Evolutionary conservation across 2,329 filamentous ascomycete genomes (phyloP), one percentile per base, ranked within the genome.

Genomic region (Sclerotinia minor): DNA sequence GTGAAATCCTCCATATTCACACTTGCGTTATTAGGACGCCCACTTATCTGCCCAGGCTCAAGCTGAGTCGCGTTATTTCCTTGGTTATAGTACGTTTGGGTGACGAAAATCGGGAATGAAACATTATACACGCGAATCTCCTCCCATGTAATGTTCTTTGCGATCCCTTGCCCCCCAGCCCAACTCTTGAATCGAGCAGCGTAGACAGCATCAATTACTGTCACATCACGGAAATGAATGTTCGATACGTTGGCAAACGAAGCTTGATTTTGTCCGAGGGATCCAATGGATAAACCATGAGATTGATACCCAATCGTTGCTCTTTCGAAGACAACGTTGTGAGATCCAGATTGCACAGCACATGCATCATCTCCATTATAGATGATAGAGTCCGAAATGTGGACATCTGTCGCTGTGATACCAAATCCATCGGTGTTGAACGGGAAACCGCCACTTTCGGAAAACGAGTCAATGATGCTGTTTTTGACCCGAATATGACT

Each of bases 71-170:
- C 75, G 8, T 71, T 73, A 38, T 70, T 75, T n/a, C 75, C 76
- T 70, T 82, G 80, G 66, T 82, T 78, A 69, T 73, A 72, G 71
- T 82, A 82, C 50, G 77, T 80, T 72, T 82, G 80, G 3, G 80
- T 81, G n/a, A 81, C 79, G 67, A 81, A 81, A 66, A 81, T 79
- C 1, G 80, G 80, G 69, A 82, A 82, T 0, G 80, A 79, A 41
- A 82, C 80, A 67, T 82, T 82, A 71, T 78, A 79, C 17, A 78
- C 70, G 7, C 78, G 72, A 64, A 82, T 80, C 69, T 82, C 80
- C 64, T 76, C 77, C 81, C 81, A 82, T 44, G 77, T 79, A 55
- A 82, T 75, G 64, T 81, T 80, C 71, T 77, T 78, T 7, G 77
- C 80, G 7, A 82, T 73, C 2, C 80, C 80, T 67, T 79, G 74